Base-by-base conservation (phyloP, 805 yeast genomes). In the Priceomyces fermenticarens region DNA sequence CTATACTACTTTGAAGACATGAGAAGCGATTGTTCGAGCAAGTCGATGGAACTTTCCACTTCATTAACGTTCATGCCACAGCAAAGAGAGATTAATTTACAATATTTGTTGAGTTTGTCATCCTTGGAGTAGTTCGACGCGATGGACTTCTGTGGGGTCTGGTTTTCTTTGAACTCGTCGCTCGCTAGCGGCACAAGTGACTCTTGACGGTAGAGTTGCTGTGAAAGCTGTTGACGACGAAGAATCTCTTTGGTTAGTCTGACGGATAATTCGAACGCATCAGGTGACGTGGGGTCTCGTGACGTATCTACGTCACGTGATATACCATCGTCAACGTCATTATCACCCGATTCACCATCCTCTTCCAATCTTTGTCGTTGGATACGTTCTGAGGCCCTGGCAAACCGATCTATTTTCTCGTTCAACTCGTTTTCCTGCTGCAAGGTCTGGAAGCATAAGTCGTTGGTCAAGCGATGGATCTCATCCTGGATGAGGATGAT, bases 51-150 rank as follows among this genome's bases (percentile, higher is more conserved):
- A 28, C 52, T 54, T 41, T 70, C 73, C 30, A 68, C 72, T 34
- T 70, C 73, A 28, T 54, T 49, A 39, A 66, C 46, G 32, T 63
- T 50, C 72, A 70, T 65, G 10, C 72, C 75, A 42, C 74, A 70
- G 44, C 74, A 67, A 16, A 63, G 48, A 10, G 74, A 60, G 6
- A 70, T 65, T 41, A 70, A 54, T 43, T 60, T 59, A 46, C 73
- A 65, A 46, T 70, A 70, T 45, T 70, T 70, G 52, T 57, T 57
- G 26, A 68, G 54, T 35, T 56, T 57, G 42, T 66, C 70, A 30
- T 58, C 60, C 5, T 54, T 44, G 2, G 70, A 60, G 41, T 53
- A 60, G 35, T 47, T 48, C 17, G 58, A 48, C 12, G 58, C 53
- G 11, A 52, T 45, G 13, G 61, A 52, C 26, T 33, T 39, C n/a